phyloP scores from a whole-genome alignment of 2,329 filamentous ascomycete genomes.

The Bipolaris victoriae region DNA sequence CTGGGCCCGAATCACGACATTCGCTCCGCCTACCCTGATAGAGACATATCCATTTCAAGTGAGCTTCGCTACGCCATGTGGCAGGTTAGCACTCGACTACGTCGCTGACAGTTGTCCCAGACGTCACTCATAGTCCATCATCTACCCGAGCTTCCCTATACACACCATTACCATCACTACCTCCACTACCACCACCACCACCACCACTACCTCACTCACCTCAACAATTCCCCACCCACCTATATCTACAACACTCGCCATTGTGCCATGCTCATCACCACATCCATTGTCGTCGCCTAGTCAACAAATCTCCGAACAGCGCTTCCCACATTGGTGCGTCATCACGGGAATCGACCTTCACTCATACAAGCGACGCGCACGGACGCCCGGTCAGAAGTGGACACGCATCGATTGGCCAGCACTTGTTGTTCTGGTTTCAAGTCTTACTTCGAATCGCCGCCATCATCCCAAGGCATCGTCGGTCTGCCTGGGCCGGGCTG shows the following conservation, averaged over 20 bases:
- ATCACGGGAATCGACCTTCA: constrained; percentile 46
- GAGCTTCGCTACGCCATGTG: constrained; percentile 32
- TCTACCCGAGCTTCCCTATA: constrained; percentile 31
- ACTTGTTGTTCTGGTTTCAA: constrained; percentile 31
- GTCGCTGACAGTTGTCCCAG: constrained; percentile 37
- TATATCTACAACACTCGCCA: constrained; percentile 16
- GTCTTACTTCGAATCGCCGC: constrained; percentile 35
- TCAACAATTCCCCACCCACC: not conserved
- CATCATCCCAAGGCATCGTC: constrained; percentile 31
- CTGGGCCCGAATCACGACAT: constrained; percentile 33
- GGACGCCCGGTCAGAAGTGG: constrained; percentile 23
- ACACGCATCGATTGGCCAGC: constrained; percentile 45
- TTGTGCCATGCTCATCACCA: constrained; percentile 27
- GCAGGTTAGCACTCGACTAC: constrained; percentile 17
- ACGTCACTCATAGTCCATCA: constrained; percentile 25
- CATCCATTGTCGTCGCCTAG: constrained; percentile 31
- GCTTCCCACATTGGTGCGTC: constrained; percentile 25
- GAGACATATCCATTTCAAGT: constrained; percentile 38
- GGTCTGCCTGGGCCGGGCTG: constrained; percentile 42
- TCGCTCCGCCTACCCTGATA: constrained; percentile 39
- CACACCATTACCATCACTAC: constrained; percentile 23
- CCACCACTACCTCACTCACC: constrained; percentile 16
- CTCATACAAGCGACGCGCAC: constrained; percentile 35
- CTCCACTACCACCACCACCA: constrained; percentile 32
- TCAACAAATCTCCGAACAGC: constrained; percentile 42